Base-by-base conservation (phyloP, 768 basidiomycete species). In the Boletus fagicola region DNA sequence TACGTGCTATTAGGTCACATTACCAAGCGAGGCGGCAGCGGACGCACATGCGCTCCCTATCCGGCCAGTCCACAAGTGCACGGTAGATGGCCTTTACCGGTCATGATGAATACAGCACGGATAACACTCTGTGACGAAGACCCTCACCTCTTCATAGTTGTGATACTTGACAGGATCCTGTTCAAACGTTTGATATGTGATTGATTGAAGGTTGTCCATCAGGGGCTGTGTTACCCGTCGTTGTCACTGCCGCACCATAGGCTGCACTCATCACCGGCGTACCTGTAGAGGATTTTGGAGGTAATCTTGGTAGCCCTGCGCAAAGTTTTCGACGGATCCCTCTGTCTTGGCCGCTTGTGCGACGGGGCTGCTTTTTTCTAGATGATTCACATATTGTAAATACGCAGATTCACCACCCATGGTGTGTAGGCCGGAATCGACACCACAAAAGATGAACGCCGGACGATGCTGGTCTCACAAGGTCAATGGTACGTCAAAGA, bases 171-270 rank as follows among this genome's bases (percentile, higher is more conserved):
- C 87, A 4, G 97, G 96, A 76, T 98, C 97, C 70, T 94, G 85
- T 68, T 99, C 97, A 67, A 99, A 99, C 3, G 92, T 94, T 69
- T 98, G 94, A 72, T 99, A 99, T 12, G 94, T 98, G 62, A 88
- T 83, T 64, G 93, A 95, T 68, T 92, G 92, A 54, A 99, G 75
- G 74, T 99, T 95, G 67, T 99, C 96, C 94, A 96, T 96, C 65
- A 99, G 73, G 24, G 97, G 97, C 90, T 95, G 63, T 54, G 59
- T 53, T 20, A 20, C 24, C 24, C 51, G 52, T 53, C 49, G 43
- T 49, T 44, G 56, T 61, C 46, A 67, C 58, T 52, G 40, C 20
- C 15, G 49, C 16, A 45, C 35, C 47, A 39, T 36, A 40, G 39
- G 28, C 42, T 53, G 52, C 48, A 51, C 49, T 46, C 49, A 10